phyloP scores from a whole-genome alignment of 2,329 filamentous ascomycete genomes.

The Incumbomyces lentus region DNA sequence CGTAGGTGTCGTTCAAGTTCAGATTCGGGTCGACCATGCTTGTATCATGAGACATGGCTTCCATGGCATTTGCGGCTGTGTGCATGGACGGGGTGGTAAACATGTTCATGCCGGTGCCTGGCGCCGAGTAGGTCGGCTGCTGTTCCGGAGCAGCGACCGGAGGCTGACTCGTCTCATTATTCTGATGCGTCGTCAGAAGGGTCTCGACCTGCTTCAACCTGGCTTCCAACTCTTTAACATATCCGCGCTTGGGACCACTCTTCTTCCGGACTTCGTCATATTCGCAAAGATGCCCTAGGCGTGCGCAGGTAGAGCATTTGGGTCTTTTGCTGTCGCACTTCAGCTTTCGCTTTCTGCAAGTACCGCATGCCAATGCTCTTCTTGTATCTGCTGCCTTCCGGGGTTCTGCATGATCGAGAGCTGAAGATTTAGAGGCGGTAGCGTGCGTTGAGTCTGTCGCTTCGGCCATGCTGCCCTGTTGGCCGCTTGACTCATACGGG shows the following conservation, averaged over 20 bases:
- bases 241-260: constrained; percentile 87
- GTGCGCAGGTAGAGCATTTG: constrained; percentile 76
- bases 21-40: constrained; percentile 12
- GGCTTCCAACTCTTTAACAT: constrained; percentile 88
- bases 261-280: constrained; percentile 91
- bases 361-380: constrained; percentile 63
- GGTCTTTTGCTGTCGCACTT: constrained; percentile 75
- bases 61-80: neutral
- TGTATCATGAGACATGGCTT: neutral
- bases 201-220: constrained; percentile 44
- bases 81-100: constrained; percentile 3
- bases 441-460: neutral
- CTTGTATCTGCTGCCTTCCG: constrained; percentile 3
- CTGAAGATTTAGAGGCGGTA: neutral
- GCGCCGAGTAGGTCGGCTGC: constrained; percentile 10
- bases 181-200: constrained; percentile 14
- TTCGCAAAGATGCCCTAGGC: constrained; percentile 76
- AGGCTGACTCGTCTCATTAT: neutral
- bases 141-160: constrained; percentile 17
- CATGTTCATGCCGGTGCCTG: constrained; percentile 1
- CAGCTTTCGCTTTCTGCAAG: constrained; percentile 59
- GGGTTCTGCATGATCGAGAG: neutral
- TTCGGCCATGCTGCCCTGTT: neutral
- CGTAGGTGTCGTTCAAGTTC: constrained; percentile 16
- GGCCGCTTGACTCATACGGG: too few species aligned